phyloP scores from a whole-genome alignment of 2,329 filamentous ascomycete species.

The Colletotrichum higginsianum region DNA sequence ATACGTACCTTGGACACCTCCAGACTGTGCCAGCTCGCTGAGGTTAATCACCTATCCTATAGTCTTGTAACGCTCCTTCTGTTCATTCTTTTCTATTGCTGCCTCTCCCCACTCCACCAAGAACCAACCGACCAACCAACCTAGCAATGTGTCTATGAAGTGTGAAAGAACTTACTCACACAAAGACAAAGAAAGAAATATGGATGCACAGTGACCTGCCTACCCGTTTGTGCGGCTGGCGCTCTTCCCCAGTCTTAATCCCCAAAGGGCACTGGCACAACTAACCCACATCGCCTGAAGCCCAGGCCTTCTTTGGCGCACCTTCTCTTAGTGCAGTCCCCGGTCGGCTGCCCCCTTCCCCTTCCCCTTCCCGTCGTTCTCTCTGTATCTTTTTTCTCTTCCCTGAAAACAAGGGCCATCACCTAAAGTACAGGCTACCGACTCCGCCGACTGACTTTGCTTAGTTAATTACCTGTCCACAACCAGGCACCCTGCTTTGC shows the following conservation, averaged over 20 bases:
- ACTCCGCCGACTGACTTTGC: slow-evolving; percentile 1
- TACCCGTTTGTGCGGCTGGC: slow-evolving; percentile 17
- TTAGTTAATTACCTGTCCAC: slow-evolving; percentile 20
- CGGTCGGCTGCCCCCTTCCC: slow-evolving; percentile 18
- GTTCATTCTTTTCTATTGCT: not conserved
- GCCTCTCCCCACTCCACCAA: not conserved
- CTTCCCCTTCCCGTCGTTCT: slow-evolving; percentile 20
- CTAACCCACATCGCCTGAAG: slow-evolving; percentile 30
- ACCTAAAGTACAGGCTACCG: not conserved
- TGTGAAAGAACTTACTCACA: slow-evolving; percentile 9
- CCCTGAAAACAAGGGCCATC: slow-evolving; percentile 7
- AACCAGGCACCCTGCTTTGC: slow-evolving; percentile 15
- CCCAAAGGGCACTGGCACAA: slow-evolving; percentile 1
- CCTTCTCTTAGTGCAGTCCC: slow-evolving; percentile 13
- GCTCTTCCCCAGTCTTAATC: slow-evolving; percentile 16
- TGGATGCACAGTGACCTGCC: slow-evolving; percentile 24
- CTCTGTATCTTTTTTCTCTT: not conserved
- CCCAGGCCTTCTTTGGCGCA: slow-evolving; percentile 37
- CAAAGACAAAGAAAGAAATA: slow-evolving; percentile 23
- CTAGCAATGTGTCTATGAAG: not conserved
- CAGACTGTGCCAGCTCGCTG: not conserved
- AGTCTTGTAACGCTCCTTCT: slow-evolving; percentile 17
- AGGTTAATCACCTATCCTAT: slow-evolving; percentile 8
- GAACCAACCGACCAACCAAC: not conserved
- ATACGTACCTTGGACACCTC: not conserved